Percentiles rank a stretch among this genome's conserved stretches.
Conservation (phyloP, 106 monocot species). For the Allium cepa region DNA sequence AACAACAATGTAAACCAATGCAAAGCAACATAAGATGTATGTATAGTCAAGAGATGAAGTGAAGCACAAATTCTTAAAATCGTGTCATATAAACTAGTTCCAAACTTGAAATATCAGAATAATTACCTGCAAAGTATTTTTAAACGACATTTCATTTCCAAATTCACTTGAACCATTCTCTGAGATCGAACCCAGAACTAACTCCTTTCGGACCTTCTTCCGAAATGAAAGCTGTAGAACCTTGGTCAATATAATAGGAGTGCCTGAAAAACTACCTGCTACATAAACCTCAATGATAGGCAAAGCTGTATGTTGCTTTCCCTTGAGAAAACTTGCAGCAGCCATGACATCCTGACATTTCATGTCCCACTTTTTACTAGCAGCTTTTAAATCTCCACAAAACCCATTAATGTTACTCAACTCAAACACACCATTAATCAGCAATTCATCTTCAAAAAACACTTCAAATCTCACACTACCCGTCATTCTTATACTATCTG, state of each 20-base stretch:
- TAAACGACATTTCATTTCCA: conserved; percentile 16
- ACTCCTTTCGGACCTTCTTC: conserved; percentile 45
- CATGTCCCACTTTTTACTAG: conserved; percentile 43
- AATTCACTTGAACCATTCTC: conserved; percentile 42
- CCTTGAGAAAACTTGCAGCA: conserved; percentile 20
- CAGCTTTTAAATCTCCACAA: conserved; percentile 20
- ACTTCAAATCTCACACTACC: conserved; percentile 79
- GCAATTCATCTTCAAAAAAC: conserved; percentile 29
- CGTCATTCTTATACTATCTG: conserved; percentile 53
- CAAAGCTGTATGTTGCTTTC: conserved; percentile 9
- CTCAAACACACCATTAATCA: conserved; percentile 50
- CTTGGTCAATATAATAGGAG: conserved; percentile 62
- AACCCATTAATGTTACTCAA: conserved; percentile 34
- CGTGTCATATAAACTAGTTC: background rate
- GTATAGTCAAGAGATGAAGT: too few species aligned
- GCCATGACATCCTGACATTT: conserved; percentile 26
- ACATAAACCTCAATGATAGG: conserved; percentile 49
- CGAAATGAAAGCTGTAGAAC: conserved; percentile 36
- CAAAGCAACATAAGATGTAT: too few species aligned
- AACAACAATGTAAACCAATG: too few species aligned
- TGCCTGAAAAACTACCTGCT: conserved; percentile 48
- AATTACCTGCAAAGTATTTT: conserved; percentile 42
- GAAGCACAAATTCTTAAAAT: background rate
- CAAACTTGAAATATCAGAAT: background rate
- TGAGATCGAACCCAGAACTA: conserved; percentile 44